Percentiles rank a stretch among this genome's conserved stretches.
These are phyloP conservation scores for Penicillium nucicola DNA, from an alignment of 495 filamentous ascomycete genomes.

Conservation along the genomic window DNA sequence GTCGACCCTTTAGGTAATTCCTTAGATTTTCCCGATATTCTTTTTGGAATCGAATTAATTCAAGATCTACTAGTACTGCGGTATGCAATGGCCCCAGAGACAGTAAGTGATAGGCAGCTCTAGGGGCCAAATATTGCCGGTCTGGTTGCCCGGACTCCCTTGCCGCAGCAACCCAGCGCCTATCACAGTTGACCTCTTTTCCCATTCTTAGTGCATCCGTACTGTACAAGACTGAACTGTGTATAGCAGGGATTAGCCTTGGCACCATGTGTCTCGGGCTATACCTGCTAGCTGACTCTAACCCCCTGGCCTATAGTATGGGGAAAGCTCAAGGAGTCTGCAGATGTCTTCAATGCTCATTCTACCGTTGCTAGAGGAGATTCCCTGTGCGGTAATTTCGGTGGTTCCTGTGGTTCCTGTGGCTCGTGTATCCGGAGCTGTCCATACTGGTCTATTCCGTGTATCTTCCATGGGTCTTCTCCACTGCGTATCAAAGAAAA, in stretches of 20 bases:
- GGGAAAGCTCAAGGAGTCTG: conserved; percentile 3
- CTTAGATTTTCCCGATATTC: background rate
- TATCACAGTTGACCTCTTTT: conserved; percentile 28
- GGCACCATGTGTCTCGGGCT: conserved; percentile 30
- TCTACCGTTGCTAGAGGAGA: too few relatives aligned
- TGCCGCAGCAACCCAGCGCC: conserved; percentile 41
- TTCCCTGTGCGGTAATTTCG: too few relatives aligned
- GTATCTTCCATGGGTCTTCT: conserved; percentile 24
- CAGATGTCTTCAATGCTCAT: too few relatives aligned
- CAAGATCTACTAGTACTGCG: background rate
- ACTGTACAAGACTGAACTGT: conserved; percentile 21
- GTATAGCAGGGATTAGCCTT: conserved; percentile 9
- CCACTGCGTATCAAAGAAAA: conserved; percentile 9
- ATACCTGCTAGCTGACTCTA: background rate
- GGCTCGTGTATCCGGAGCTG: too few relatives aligned
- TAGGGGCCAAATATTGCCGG: conserved; percentile 10
- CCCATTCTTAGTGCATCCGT: conserved; percentile 11
- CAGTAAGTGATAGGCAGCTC: conserved; percentile 3
- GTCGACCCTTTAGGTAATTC: background rate
- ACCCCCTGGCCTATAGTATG: conserved; percentile 10
- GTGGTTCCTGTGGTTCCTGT: too few relatives aligned
- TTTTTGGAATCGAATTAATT: background rate
- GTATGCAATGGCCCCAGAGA: background rate
- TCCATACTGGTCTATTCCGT: conserved; percentile 8
- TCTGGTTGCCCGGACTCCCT: conserved; percentile 46